Percentiles rank a stretch among this genome's conserved stretches.
These are phyloP conservation scores for Eucalyptus pauciflora DNA, from an alignment of 345 rosid genomes.

Conservation along the genomic window DNA sequence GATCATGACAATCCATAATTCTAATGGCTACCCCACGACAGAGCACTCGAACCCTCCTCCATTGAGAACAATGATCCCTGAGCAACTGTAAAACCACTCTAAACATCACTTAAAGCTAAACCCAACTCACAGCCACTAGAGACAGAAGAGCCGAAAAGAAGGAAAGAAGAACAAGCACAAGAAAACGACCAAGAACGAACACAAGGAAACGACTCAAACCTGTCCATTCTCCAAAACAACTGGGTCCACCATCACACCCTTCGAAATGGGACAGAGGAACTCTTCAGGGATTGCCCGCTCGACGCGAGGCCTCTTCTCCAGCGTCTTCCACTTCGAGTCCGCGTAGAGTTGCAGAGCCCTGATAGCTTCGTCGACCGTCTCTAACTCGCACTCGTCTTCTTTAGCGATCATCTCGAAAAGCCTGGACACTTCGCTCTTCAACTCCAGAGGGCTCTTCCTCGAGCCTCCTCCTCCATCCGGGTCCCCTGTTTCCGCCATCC, in stretches of 20 bases:
- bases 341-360: background rate
- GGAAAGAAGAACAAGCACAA: background rate
- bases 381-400: constrained; percentile 17
- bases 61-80: background rate
- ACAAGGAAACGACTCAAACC: constrained; percentile 9
- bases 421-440: constrained; percentile 25
- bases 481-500: background rate
- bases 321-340: constrained; percentile 4
- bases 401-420: constrained; percentile 12
- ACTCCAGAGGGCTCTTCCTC: background rate
- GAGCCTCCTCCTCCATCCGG: background rate
- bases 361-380: constrained; percentile 20
- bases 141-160: background rate
- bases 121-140: background rate
- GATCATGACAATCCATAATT: background rate
- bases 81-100: background rate
- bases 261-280: constrained; percentile 37
- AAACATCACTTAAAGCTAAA: background rate
- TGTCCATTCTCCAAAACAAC: constrained; percentile 44
- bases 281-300: constrained; percentile 10
- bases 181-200: background rate
- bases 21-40: background rate
- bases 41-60: background rate
- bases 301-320: constrained; percentile 1
- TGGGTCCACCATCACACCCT: constrained; percentile 38